Percentiles rank a stretch among this genome's conserved stretches.
phyloP scores from a whole-genome alignment of 2,329 filamentous ascomycete genomes.

The Massarina eburnea region DNA sequence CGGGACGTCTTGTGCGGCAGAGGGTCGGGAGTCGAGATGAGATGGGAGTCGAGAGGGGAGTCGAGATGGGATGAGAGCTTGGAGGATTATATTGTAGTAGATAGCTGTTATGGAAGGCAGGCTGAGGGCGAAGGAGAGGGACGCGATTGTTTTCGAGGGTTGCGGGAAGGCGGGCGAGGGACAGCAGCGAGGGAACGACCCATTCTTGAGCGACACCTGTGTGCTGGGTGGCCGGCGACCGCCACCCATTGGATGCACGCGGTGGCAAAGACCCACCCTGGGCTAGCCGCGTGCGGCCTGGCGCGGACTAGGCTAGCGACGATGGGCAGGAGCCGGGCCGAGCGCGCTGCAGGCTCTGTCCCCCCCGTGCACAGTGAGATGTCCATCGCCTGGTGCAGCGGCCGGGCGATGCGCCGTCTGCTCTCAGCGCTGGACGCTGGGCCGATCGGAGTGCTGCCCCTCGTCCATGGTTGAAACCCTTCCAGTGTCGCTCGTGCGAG shows the following conservation, averaged over 20 bases:
- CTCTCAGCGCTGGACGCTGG: not conserved
- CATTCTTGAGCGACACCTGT: not conserved
- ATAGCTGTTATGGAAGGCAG: not conserved
- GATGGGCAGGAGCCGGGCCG: not conserved
- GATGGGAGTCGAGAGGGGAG: not conserved
- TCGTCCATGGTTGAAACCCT: not conserved
- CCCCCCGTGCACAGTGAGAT: not conserved
- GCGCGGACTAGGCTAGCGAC: not conserved
- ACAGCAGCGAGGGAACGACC: not conserved
- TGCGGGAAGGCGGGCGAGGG: slow-evolving; percentile 2
- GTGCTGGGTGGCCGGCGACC: not conserved
- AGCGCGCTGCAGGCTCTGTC: not conserved
- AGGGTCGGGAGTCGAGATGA: not conserved
- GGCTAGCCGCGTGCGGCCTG: not conserved
- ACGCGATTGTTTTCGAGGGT: not conserved
- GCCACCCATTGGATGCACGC: not conserved
- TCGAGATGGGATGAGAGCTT: not conserved
- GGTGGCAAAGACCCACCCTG: not conserved
- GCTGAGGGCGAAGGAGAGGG: not conserved
- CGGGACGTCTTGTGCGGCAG: slow-evolving; percentile 6
- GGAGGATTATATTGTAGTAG: not conserved
- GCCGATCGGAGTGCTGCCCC: not conserved
- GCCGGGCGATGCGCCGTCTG: not conserved
- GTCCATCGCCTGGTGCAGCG: not conserved
- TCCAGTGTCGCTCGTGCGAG: no score